phyloP scores from a whole-genome alignment of 495 filamentous ascomycete genomes.

The Evernia prunastri region DNA sequence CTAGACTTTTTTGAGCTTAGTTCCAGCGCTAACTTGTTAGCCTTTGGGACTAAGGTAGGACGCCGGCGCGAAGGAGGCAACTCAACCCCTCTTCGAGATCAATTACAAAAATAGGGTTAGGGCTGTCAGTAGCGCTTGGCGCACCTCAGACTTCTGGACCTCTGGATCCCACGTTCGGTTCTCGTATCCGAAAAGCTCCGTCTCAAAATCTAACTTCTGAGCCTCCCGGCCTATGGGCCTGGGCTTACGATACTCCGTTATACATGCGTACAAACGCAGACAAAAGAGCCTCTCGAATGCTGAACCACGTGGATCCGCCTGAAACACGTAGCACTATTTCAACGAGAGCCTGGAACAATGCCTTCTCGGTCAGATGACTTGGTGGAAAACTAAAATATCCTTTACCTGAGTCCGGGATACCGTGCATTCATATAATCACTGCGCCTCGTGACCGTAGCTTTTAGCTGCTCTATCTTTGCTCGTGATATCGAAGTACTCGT shows the following conservation, averaged over 20 bases:
- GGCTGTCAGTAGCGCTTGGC: too few species aligned
- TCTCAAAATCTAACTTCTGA: not conserved
- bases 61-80: too few species aligned
- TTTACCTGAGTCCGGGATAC: not conserved
- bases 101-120: too few species aligned
- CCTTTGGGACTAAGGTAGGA: too few species aligned
- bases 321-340: not conserved
- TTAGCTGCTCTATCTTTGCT: not conserved
- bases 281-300: not conserved
- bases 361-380: not conserved
- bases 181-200: slow-evolving; percentile 1
- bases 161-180: not conserved
- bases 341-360: not conserved
- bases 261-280: slow-evolving; percentile 3
- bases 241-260: not conserved
- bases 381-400: not conserved
- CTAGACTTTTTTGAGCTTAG: too few species aligned
- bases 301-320: not conserved
- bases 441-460: too few species aligned
- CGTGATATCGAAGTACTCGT: not conserved
- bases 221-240: not conserved
- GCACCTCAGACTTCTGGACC: too few species aligned
- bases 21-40: too few species aligned
- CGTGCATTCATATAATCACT: not conserved
- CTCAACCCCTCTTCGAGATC: too few species aligned